Evolutionary conservation across 2,329 filamentous ascomycete species (phyloP).

Genomic region (Calonectria crousiana): DNA sequence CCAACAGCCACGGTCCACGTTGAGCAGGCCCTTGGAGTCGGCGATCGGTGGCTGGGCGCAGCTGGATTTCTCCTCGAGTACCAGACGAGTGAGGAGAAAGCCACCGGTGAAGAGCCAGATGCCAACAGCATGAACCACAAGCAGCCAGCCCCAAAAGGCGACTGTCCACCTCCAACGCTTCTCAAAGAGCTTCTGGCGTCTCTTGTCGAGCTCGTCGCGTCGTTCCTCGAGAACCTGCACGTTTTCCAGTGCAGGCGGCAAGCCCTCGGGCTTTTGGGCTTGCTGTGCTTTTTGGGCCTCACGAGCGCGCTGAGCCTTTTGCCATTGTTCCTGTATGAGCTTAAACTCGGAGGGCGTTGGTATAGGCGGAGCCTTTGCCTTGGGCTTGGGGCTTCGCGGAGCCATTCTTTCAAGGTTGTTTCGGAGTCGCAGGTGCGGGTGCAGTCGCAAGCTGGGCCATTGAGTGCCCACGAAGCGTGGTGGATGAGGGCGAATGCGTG

Average conservation of each 20-base stretch:
- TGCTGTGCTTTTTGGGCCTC: constrained; percentile 56
- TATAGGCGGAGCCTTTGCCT: constrained; percentile 35
- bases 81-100: constrained; percentile 89
- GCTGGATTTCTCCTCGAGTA: constrained; percentile 80
- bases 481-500: constrained; percentile 24
- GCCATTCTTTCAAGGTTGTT: constrained; percentile 41
- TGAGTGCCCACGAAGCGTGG: constrained; percentile 34
- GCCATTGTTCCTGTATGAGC: constrained; percentile 66
- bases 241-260: constrained; percentile 48
- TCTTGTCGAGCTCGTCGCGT: constrained; percentile 61
- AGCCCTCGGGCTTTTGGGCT: constrained; percentile 44
- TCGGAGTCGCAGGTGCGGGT: constrained; percentile 29
- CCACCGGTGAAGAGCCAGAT: constrained; percentile 95
- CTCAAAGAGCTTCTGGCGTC: constrained; percentile 63
- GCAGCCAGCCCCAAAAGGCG: constrained; percentile 77
- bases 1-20: constrained; percentile 83
- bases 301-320: constrained; percentile 64
- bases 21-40: constrained; percentile 53
- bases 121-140: constrained; percentile 81
- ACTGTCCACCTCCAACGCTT: constrained; percentile 69
- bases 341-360: constrained; percentile 59
- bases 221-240: constrained; percentile 57
- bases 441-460: constrained; percentile 42
- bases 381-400: constrained; percentile 42
- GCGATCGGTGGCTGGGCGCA: constrained; percentile 78